These are phyloP conservation scores for Cordia subcordata DNA, from an alignment of 257 asterid species.

Conservation along the genomic window DNA sequence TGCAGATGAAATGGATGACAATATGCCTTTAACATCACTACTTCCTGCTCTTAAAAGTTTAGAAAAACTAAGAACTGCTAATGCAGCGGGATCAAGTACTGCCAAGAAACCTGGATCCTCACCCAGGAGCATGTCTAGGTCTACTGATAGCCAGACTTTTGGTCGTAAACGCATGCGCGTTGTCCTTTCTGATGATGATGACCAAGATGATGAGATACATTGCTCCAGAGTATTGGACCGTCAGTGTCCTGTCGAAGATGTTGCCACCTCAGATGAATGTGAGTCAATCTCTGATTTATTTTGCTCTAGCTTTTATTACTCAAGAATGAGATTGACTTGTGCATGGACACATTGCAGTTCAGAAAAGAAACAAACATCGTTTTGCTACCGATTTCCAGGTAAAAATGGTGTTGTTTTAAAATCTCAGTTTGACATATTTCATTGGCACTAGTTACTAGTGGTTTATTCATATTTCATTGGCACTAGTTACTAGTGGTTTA, in stretches of 20 bases:
- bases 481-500: constrained; percentile 6
- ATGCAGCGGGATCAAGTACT: constrained; percentile 26
- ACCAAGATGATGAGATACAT: constrained; percentile 38
- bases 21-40: constrained; percentile 50
- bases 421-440: constrained; percentile 11
- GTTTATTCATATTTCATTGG: no score
- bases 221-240: constrained; percentile 29
- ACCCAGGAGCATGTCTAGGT: constrained; percentile 37
- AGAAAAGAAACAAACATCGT: constrained; percentile 25
- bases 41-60: constrained; percentile 30
- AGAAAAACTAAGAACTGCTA: constrained; percentile 30
- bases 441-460: constrained; percentile 6
- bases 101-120: constrained; percentile 36
- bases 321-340: constrained; percentile 23
- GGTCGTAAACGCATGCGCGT: constrained; percentile 73
- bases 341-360: constrained; percentile 42
- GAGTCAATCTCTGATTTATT: constrained; percentile 24
- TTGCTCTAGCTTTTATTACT: constrained; percentile 9
- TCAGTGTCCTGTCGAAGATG: constrained; percentile 46
- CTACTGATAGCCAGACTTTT: constrained; percentile 47
- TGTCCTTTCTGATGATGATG: constrained; percentile 82
- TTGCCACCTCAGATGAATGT: constrained; percentile 73
- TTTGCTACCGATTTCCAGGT: constrained; percentile 49
- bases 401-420: constrained; percentile 12
- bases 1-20: constrained; percentile 40